A percentile compares a stretch with the other conserved stretches of the same genome.
Evolutionary conservation across 768 basidiomycete species (phyloP).

Genomic region (Podaxis sp.): DNA sequence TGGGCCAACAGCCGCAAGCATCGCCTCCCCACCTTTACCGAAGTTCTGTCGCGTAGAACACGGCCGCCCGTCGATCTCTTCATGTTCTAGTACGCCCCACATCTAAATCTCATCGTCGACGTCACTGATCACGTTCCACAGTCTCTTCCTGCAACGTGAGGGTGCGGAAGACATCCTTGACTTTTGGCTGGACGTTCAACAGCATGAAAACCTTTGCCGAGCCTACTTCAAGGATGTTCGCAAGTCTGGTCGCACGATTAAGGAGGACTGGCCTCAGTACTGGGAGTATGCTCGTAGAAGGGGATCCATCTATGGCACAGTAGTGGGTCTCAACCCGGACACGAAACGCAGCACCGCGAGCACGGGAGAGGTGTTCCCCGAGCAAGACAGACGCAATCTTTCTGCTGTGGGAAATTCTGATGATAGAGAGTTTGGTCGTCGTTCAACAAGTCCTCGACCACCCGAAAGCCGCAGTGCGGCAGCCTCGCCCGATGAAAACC

Average conservation of each 20-base stretch:
- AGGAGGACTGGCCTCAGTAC: slow-evolving; percentile 98
- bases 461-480: slow-evolving; percentile 46
- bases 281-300: slow-evolving; percentile 91
- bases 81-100: slow-evolving; percentile 89
- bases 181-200: slow-evolving; percentile 99
- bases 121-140: slow-evolving; percentile 27
- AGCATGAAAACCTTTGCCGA: slow-evolving; percentile 97
- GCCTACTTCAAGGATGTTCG: slow-evolving; percentile 99
- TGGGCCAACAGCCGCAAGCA: slow-evolving; percentile 71
- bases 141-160: slow-evolving; percentile 94
- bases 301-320: slow-evolving; percentile 91
- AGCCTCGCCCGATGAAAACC: slow-evolving; percentile 45
- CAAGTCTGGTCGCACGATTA: slow-evolving; percentile 89
- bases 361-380: slow-evolving; percentile 68
- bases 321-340: slow-evolving; percentile 72
- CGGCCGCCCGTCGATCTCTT: slow-evolving; percentile 96
- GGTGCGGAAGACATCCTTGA: slow-evolving; percentile 95
- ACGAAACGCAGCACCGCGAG: slow-evolving; percentile 82
- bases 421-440: slow-evolving; percentile 47
- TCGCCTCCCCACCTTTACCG: slow-evolving; percentile 83
- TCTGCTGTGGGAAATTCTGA: slow-evolving; percentile 40
- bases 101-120: slow-evolving; percentile 8
- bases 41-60: slow-evolving; percentile 89
- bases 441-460: slow-evolving; percentile 61
- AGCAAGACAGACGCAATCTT: slow-evolving; percentile 70